Base-by-base conservation (phyloP, 2,329 filamentous ascomycete species). In the Phialocephala sp. region DNA sequence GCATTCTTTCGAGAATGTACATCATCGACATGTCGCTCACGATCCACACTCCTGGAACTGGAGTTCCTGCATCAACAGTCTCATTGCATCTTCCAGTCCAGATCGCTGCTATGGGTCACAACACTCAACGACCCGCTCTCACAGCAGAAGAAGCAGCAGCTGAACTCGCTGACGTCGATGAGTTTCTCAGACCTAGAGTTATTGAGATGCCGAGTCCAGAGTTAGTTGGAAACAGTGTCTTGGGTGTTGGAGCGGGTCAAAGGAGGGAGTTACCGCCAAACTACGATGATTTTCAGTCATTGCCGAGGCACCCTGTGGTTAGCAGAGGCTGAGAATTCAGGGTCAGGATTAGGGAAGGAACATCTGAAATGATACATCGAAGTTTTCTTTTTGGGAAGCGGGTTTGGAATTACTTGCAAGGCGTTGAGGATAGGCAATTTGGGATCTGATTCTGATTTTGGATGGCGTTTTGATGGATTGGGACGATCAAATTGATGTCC, bases 1-100 rank as follows among this genome's bases (percentile, higher is more conserved):
- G 89, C 75, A 82, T 91, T 61, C 79, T 87, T 54, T 87, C 86
- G n/a, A 83, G 90, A 60, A 78, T 82, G 20, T 92, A 92, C 75
- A 76, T 80, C 4, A 81, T 92, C 15, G 84, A 87, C 61, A 77
- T 92, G 64, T 79, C 81, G 15, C 76, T 92, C 24, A 81, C 83
- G 3, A 81, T 86, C 59, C 82, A 85, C 70, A 82, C 83, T 0
- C 81, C 83, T 0, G 80, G 80, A 22, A 76, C 80, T 56, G 74
- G 72, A 8, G 67, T 76, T 76, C 79, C 60, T 77, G 76, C 63
- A 71, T 72, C 78, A 37, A 73, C 81, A 8, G 58, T 74, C 11
- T 37, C 64, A 11, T 62, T 76, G 20, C 71, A 68, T 41, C 61
- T 76, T 4, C 75, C 75, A 12, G 58, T 76, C 4, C 75, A 76